Evolutionary conservation across 2,329 filamentous ascomycete genomes (phyloP).

Genomic region (Stagonosporopsis chrysanthemi): DNA sequence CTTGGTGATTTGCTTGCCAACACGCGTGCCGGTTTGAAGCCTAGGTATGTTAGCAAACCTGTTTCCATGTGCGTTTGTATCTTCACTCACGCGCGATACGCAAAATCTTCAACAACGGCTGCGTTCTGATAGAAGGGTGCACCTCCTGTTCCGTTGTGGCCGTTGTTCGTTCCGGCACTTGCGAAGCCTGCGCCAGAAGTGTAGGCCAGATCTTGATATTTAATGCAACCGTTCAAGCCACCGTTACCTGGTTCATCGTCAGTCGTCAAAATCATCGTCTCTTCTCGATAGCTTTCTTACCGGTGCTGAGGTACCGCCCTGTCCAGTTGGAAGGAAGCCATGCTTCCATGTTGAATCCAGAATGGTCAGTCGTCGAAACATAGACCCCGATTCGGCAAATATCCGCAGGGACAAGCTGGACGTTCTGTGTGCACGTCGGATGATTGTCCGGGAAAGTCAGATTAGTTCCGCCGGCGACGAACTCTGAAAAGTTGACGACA

Average conservation of each 20-base stretch:
- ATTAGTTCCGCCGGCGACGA: conserved; percentile 52
- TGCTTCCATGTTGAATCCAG: conserved; percentile 54
- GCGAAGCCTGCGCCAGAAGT: conserved; percentile 50
- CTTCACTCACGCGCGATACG: conserved; percentile 50
- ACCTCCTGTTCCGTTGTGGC: conserved; percentile 56
- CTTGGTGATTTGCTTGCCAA: conserved; percentile 53
- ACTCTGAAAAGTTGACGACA: conserved; percentile 48
- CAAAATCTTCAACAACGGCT: conserved; percentile 58
- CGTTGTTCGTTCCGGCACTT: conserved; percentile 52
- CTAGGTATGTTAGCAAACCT: conserved; percentile 18
- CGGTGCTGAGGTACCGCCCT: conserved; percentile 43
- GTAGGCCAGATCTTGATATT: conserved; percentile 52
- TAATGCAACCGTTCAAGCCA: conserved; percentile 51
- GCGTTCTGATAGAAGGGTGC: conserved; percentile 56
- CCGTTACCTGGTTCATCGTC: conserved; percentile 43
- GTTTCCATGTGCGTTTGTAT: background rate
- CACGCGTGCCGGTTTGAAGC: conserved; percentile 40
- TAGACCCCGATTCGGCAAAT: conserved; percentile 53
- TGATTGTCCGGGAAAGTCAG: conserved; percentile 50
- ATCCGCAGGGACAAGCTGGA: conserved; percentile 45
- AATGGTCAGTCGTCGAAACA: conserved; percentile 50
- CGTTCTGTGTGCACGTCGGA: conserved; percentile 48
- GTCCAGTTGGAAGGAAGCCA: conserved; percentile 55
- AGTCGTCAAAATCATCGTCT: background rate
- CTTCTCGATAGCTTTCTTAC: background rate